Base-by-base conservation (phyloP, 192 early-diverging fungal species). In the Coemansia sp. region DNA sequence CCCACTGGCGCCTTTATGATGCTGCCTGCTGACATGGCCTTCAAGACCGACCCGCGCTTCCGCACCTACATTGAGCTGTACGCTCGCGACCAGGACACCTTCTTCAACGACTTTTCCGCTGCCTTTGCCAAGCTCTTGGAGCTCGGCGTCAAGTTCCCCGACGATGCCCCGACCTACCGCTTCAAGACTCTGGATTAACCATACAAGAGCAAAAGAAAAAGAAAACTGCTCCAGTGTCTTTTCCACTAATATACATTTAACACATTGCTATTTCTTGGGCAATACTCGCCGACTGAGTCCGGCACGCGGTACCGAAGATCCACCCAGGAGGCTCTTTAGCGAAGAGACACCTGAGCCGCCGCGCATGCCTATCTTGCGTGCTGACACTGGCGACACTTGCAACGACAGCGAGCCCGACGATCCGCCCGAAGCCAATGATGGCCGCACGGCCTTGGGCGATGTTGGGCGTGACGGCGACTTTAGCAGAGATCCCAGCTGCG, bases 81-180 rank as follows among this genome's bases (percentile, higher is more conserved):
- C 71, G 94, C 94, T 56, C 88, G 91, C 70, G 92, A 95, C 79
- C 72, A 89, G 58, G 83, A 90, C 18, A 78, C 84, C 59, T 98
- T 93, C 89, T 97, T 93, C 85, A 85, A 84, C 31, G 96, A 98
- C 85, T 98, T 98, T 82, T 71, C 92, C 53, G 83, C 79, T 46
- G 94, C 88, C 8, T 94, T 92, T 56, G 67, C 78, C 66, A 98
- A 95, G 86, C 86, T 98, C 33, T 79, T 91, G 53, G 94, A 96
- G 76, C 84, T 95, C 35, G 95, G 95, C 72, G 88, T 92, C 35
- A 70, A 85, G 59, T 89, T 88, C 73, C 86, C 86, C 7, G 85
- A 85, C 33, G 83, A 90, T 56, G 78, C 88, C 39, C 88, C 86
- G 40, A 85, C 86, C 23, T 89, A 90, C 72, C 48, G 77, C 53